Base-by-base conservation (phyloP, 352 stramenopile genomes). In the Globisporangium orthogonon region DNA sequence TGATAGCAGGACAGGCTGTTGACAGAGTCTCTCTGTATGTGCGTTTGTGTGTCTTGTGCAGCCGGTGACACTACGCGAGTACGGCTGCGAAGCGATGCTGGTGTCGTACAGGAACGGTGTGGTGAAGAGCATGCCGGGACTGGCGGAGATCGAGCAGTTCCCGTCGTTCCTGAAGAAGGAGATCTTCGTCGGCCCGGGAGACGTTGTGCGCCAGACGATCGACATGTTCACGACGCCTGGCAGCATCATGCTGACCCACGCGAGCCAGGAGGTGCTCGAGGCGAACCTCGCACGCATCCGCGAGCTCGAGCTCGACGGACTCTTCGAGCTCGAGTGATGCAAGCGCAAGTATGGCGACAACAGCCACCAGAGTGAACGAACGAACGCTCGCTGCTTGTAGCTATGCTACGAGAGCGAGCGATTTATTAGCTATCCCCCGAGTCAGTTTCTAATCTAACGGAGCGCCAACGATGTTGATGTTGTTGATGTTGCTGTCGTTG, bases 181-280 rank as follows among this genome's bases (percentile, higher is more conserved):
- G 67, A 89, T 97, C 61, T 86, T 92, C 48, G 76, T 96, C 17
- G 72, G 83, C 31, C 64, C 83, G 15, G 94, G 91, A 17, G 84
- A 94, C 54, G 68, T 76, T 41, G 73, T 98, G 49, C 67, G 79
- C 56, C 91, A 87, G 58, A 98, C 96, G 4, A 82, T 97, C 48
- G 92, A 98, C 60, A 98, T 98, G 81, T 94, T 95, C 68, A 97
- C 87, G 54, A 97, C 96, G 50, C 89, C 88, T 6, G 95, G 95
- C 43, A 97, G 93, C 77, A 94, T 97, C 56, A 94, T 98, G 68
- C 73, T 98, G 13, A 86, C 96, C 7, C 87, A 98, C 74, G 78
- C 90, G 60, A 86, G 97, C 60, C 63, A 78, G 50, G 65, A 84
- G 35, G 66, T 91, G 57, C 88, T 98, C 4, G 69, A 91, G 53